These are phyloP conservation scores for Saccharum spontaneum DNA, from an alignment of 176 grass and related monocot species.

Conservation along the genomic window DNA sequence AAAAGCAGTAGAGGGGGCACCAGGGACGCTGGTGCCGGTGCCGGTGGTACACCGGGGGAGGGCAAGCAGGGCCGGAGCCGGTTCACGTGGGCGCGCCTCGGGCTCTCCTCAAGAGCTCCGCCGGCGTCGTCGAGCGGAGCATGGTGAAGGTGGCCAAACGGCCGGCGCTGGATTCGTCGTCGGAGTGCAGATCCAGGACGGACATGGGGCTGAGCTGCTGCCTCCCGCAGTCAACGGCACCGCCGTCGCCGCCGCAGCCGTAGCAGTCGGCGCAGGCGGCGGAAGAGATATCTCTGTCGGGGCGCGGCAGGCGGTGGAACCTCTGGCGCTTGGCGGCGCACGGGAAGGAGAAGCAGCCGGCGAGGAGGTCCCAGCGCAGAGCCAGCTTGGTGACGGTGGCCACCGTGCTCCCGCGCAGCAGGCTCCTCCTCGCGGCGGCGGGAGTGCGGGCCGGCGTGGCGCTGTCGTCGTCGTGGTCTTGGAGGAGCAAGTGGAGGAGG, in stretches of 20 bases:
- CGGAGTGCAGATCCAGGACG: slow-evolving; percentile 65
- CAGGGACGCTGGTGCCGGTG: background rate
- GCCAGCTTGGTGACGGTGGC: background rate
- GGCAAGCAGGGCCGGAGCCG: background rate
- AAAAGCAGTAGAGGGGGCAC: slow-evolving; percentile 26
- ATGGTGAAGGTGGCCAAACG: slow-evolving; percentile 47
- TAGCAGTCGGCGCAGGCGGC: too few relatives aligned
- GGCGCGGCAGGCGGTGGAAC: slow-evolving; percentile 27
- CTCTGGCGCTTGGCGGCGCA: background rate
- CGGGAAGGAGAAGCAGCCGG: slow-evolving; percentile 21
- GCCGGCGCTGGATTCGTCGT: slow-evolving; percentile 46
- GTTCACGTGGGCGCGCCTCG: slow-evolving; percentile 29
- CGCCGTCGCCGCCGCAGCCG: background rate
- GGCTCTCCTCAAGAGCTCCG: slow-evolving; percentile 49
- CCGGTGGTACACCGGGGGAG: background rate
- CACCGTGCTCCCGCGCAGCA: background rate
- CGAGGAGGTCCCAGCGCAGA: slow-evolving; percentile 1
- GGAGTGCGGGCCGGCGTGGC: background rate
- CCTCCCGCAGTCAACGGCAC: background rate
- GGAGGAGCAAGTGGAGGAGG: slow-evolving; percentile 15
- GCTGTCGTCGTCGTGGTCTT: background rate
- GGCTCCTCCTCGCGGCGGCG: background rate
- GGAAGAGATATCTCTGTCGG: background rate
- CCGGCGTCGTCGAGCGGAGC: slow-evolving; percentile 41
- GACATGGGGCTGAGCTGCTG: slow-evolving; percentile 82